phyloP scores from a whole-genome alignment of 352 stramenopile genomes.

The Phytophthora hybrid region DNA sequence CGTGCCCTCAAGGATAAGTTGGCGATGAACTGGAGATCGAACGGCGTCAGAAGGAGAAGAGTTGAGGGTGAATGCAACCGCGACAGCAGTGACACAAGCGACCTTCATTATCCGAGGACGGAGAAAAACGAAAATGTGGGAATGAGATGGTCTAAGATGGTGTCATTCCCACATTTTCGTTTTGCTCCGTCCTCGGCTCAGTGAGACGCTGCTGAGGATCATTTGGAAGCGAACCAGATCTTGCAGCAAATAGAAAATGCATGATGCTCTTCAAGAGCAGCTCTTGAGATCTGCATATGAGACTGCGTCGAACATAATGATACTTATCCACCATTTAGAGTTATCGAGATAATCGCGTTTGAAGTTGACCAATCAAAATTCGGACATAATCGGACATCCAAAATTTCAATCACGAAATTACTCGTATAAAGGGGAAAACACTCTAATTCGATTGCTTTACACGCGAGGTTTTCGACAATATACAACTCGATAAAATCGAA shows the following conservation, averaged over 20 bases:
- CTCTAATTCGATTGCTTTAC: no score
- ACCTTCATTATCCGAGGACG: neutral
- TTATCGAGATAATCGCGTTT: no score
- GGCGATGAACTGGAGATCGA: neutral
- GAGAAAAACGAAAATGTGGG: neutral
- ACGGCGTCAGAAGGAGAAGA: neutral
- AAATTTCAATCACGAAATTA: no score
- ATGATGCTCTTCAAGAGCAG: neutral
- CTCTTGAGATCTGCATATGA: slow-evolving; percentile 1
- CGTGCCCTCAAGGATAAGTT: neutral
- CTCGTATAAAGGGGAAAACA: no score
- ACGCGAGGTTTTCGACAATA: no score
- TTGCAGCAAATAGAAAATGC: neutral
- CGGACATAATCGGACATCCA: no score
- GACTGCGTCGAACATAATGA: no score
- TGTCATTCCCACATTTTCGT: no score
- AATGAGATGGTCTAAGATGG: neutral
- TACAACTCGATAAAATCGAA: no score
- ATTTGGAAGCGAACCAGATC: slow-evolving; percentile 1
- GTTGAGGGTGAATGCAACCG: neutral
- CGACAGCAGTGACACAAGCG: neutral
- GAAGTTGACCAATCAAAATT: no score
- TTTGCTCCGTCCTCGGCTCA: no score
- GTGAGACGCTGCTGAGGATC: neutral
- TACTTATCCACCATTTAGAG: no score